Percentiles rank a stretch among this genome's conserved stretches.
Conservation (phyloP, 2,329 filamentous ascomycete genomes). For the Claviceps quebecensis region DNA sequence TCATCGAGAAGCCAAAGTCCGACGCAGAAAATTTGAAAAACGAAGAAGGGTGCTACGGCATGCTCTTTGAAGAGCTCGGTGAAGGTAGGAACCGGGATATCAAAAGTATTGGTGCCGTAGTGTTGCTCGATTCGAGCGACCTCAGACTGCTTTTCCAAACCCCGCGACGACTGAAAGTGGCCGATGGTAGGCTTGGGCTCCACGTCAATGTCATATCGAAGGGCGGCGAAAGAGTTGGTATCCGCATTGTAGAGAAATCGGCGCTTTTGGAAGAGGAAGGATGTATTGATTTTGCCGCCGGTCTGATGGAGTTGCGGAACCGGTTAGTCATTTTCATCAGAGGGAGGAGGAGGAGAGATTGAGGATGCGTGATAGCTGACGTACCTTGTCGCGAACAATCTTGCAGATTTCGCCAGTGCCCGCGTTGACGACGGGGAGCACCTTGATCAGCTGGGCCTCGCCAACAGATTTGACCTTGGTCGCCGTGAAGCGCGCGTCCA, state of each 20-base stretch:
- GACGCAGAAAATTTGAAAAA: slow-evolving; percentile 98
- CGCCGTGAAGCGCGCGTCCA: slow-evolving; percentile 71
- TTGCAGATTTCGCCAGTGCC: slow-evolving; percentile 78
- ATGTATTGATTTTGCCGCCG: slow-evolving; percentile 61
- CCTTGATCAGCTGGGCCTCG: slow-evolving; percentile 76
- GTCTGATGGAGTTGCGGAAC: slow-evolving; percentile 26
- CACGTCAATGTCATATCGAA: slow-evolving; percentile 70
- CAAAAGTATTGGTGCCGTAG: slow-evolving; percentile 92
- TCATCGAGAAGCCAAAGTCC: slow-evolving; percentile 97
- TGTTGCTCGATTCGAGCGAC: slow-evolving; percentile 72
- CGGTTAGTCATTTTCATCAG: background rate
- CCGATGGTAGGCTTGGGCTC: slow-evolving; percentile 71
- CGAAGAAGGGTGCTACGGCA: slow-evolving; percentile 96
- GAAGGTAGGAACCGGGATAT: slow-evolving; percentile 94
- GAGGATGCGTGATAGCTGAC: slow-evolving; percentile 9
- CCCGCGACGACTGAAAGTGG: slow-evolving; percentile 66
- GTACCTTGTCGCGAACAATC: slow-evolving; percentile 59
- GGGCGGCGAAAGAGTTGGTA: slow-evolving; percentile 61
- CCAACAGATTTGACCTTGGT: slow-evolving; percentile 54
- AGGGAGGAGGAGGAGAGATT: background rate
- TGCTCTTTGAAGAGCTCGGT: slow-evolving; percentile 95
- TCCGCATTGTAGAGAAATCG: slow-evolving; percentile 74
- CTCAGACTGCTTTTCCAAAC: slow-evolving; percentile 60
- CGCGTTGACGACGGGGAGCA: slow-evolving; percentile 80
- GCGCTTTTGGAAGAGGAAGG: slow-evolving; percentile 96